phyloP scores from a whole-genome alignment of 129 eudicot species.

The Scalesia atractyloides region DNA sequence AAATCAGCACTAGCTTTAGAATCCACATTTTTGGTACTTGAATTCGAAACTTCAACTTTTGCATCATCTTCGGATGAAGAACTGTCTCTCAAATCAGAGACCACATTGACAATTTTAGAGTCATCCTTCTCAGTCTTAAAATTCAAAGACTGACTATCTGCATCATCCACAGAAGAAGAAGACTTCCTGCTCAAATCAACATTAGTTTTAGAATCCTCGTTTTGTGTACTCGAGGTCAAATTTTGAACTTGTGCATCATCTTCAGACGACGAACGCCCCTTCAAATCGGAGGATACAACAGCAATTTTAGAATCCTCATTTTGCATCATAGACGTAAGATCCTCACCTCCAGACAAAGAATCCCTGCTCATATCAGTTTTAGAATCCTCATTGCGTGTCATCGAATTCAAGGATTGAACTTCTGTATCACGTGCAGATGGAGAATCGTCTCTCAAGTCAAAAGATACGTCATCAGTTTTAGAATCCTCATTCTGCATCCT shows the following conservation, averaged over 20 bases:
- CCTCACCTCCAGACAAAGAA: not conserved
- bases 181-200: not conserved
- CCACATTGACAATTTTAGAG: too few species aligned
- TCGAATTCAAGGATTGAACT: not conserved
- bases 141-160: not conserved
- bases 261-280: not conserved
- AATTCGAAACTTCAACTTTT: not conserved
- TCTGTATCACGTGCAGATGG: not conserved
- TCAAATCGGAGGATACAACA: not conserved
- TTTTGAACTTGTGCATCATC: not conserved
- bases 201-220: not conserved
- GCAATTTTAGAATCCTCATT: not conserved
- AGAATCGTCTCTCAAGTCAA: not conserved
- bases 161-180: not conserved
- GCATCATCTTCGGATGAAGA: too few species aligned
- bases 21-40: not conserved
- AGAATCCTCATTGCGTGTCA: not conserved
- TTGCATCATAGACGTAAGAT: not conserved
- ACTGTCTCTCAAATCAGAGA: too few species aligned
- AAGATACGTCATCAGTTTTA: not conserved
- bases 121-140: not conserved
- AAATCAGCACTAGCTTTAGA: not conserved
- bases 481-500: slow-evolving; percentile 3
- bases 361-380: not conserved
- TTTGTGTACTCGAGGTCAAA: not conserved